These are phyloP conservation scores for Yamadazyma diospyri DNA, from an alignment of 1,139 yeast species.

Conservation along the genomic window DNA sequence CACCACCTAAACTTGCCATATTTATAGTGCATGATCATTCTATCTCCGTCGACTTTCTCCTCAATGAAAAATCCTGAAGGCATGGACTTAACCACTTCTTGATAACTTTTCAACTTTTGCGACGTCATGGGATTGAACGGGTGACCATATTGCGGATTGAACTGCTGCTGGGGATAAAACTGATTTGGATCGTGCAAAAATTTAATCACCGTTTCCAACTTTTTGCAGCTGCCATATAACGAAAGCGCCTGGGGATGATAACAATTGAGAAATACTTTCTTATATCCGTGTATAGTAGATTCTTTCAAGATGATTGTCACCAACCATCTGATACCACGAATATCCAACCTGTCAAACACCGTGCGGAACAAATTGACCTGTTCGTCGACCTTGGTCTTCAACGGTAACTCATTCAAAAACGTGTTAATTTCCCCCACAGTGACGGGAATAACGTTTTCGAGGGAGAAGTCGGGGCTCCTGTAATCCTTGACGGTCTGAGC, in stretches of 20 bases:
- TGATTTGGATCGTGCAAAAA: conserved; percentile 48
- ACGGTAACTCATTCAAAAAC: conserved; percentile 43
- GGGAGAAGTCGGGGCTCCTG: background rate
- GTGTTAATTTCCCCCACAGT: conserved; percentile 45
- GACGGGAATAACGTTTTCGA: conserved; percentile 1
- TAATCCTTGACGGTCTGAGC: conserved; percentile 8
- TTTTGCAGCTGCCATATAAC: conserved; percentile 65
- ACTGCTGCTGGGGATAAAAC: conserved; percentile 37
- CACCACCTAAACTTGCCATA: conserved; percentile 53
- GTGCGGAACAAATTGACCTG: conserved; percentile 43
- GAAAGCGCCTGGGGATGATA: conserved; percentile 71
- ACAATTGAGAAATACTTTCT: conserved; percentile 4
- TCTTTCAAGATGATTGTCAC: conserved; percentile 60
- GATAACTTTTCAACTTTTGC: conserved; percentile 49
- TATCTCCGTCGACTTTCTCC: conserved; percentile 92
- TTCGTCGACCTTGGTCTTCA: conserved; percentile 36
- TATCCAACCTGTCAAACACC: conserved; percentile 54
- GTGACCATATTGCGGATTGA: conserved; percentile 43
- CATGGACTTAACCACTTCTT: conserved; percentile 39
- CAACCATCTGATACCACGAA: conserved; percentile 67
- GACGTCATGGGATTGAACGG: conserved; percentile 77
- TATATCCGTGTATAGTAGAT: conserved; percentile 31
- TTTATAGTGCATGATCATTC: conserved; percentile 66
- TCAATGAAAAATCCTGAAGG: conserved; percentile 57
- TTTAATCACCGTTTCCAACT: conserved; percentile 59